phyloP scores from a whole-genome alignment of 164 flowering plant genomes.

The Hamamelis virginiana region DNA sequence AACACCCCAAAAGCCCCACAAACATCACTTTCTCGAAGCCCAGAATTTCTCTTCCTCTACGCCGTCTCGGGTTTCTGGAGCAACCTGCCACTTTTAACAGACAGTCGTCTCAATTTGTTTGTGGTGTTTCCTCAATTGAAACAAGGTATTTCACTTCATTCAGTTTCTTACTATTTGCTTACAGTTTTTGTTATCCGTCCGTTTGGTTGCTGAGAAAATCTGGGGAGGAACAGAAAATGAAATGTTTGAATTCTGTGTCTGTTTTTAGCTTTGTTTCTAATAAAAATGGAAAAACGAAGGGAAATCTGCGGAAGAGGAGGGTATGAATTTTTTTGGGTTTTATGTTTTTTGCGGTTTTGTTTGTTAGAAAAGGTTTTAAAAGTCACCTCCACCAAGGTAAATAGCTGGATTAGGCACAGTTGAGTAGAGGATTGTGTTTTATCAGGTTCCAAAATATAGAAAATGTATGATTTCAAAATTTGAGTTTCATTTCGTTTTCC shows the following conservation, averaged over 20 bases:
- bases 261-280: too few species aligned
- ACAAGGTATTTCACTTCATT: slow-evolving; percentile 22
- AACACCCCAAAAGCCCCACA: slow-evolving; percentile 10
- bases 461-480: too few species aligned
- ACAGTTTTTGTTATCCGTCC: background rate
- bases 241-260: too few species aligned
- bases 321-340: too few species aligned
- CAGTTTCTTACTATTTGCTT: background rate
- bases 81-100: background rate
- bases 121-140: slow-evolving; percentile 25
- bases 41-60: slow-evolving; percentile 13
- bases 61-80: slow-evolving; percentile 2
- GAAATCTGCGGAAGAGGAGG: too few species aligned
- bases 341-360: too few species aligned
- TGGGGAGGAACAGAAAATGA: background rate
- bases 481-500: background rate
- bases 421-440: too few species aligned
- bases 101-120: slow-evolving; percentile 8
- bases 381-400: too few species aligned
- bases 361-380: too few species aligned
- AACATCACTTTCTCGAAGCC: slow-evolving; percentile 2
- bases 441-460: too few species aligned
- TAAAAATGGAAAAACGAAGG: too few species aligned
- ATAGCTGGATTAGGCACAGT: too few species aligned
- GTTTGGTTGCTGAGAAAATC: background rate